Percentiles rank a stretch among this genome's conserved stretches.
These are phyloP conservation scores for Lupinus albus DNA, from an alignment of 306 rosid genomes.

Conservation along the genomic window DNA sequence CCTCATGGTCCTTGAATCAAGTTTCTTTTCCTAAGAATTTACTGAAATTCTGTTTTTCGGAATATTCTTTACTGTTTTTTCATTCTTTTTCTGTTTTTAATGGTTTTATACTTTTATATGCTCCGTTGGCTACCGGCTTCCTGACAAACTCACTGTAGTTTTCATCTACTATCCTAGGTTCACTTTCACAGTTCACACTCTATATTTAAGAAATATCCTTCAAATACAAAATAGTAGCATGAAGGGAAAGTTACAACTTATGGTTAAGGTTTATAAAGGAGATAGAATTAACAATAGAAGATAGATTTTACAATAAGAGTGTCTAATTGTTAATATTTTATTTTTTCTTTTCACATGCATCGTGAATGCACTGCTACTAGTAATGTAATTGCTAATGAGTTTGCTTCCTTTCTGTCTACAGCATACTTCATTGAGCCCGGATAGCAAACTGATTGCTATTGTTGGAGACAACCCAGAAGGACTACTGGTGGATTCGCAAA, in stretches of 20 bases:
- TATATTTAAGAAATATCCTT: constrained; percentile 1
- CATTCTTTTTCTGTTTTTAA: neutral
- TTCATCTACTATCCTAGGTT: no score
- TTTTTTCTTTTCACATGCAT: constrained; percentile 12
- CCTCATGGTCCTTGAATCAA: neutral
- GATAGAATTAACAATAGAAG: no score
- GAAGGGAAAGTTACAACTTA: neutral
- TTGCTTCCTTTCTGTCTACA: constrained; percentile 40
- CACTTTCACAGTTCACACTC: neutral
- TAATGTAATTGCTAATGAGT: constrained; percentile 17
- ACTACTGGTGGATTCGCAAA: constrained; percentile 76
- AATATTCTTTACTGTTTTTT: neutral
- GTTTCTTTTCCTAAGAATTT: neutral
- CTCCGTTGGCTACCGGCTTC: neutral
- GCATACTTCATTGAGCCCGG: constrained; percentile 87
- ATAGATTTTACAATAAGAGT: neutral
- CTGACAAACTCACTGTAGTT: neutral
- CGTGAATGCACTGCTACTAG: neutral
- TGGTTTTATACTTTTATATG: neutral
- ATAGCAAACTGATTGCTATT: constrained; percentile 67
- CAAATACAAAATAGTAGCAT: neutral
- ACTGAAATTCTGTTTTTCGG: neutral
- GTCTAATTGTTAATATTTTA: neutral
- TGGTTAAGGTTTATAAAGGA: neutral
- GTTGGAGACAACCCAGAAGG: constrained; percentile 93